phyloP scores from a whole-genome alignment of 2,329 filamentous ascomycete genomes.

The Ilyonectria sp. region DNA sequence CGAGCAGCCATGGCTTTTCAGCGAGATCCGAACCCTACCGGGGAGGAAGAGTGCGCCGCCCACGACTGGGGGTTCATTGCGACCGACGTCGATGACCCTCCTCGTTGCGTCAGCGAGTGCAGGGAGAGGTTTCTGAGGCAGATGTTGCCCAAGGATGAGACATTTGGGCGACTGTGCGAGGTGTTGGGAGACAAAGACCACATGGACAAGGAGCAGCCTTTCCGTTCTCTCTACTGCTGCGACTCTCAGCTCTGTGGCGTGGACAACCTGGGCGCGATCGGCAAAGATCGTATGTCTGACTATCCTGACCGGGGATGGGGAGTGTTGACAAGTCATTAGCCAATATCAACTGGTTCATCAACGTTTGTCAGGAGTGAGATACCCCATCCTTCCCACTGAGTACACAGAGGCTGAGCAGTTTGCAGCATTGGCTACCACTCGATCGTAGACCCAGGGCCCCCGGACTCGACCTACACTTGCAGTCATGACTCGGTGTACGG shows the following conservation, averaged over 20 bases:
- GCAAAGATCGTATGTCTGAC: constrained; percentile 61
- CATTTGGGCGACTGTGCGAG: constrained; percentile 53
- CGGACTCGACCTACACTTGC: constrained; percentile 44
- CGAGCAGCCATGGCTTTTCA: constrained; percentile 24
- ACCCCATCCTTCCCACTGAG: background rate
- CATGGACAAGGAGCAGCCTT: constrained; percentile 46
- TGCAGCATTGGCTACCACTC: constrained; percentile 47
- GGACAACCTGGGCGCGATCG: constrained; percentile 48
- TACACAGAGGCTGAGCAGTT: constrained; percentile 23
- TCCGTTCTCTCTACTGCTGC: constrained; percentile 67
- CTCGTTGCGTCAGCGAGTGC: constrained; percentile 54
- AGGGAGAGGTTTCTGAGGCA: constrained; percentile 51
- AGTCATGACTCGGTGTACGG: constrained; percentile 26
- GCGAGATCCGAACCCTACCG: constrained; percentile 2
- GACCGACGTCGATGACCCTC: constrained; percentile 50
- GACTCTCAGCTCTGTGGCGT: constrained; percentile 67
- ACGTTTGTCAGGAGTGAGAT: constrained; percentile 65
- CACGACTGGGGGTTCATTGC: constrained; percentile 51
- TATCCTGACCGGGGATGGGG: background rate
- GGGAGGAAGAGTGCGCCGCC: constrained; percentile 38
- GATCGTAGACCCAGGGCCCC: constrained; percentile 47
- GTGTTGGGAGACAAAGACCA: constrained; percentile 46
- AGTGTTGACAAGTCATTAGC: constrained; percentile 54
- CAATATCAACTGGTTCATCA: constrained; percentile 67
- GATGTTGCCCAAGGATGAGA: constrained; percentile 48